Percentiles rank a stretch among this genome's conserved stretches.
phyloP scores from a whole-genome alignment of 257 asterid genomes.

The Solanum microdontum region DNA sequence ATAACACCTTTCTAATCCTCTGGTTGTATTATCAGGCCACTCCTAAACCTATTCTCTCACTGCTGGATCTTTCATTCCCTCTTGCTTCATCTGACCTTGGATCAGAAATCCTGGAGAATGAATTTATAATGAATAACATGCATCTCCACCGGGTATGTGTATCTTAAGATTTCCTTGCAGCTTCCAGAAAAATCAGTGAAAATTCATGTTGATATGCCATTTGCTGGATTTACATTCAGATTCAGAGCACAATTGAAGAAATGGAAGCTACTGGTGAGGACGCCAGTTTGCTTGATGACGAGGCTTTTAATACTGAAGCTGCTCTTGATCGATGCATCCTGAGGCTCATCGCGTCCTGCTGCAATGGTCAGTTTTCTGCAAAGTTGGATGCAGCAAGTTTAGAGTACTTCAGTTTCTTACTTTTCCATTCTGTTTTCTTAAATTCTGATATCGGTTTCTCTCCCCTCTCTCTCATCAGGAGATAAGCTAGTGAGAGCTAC shows the following conservation, averaged over 20 bases:
- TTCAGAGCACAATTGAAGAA: conserved; percentile 66
- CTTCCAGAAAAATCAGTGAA: neutral
- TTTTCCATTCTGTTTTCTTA: neutral
- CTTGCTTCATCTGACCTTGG: conserved; percentile 94
- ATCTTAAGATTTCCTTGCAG: neutral
- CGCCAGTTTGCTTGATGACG: conserved; percentile 63
- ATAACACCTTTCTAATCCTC: conserved; percentile 4
- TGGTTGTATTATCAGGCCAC: conserved; percentile 39
- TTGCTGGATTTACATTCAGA: conserved; percentile 23
- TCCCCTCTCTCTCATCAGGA: conserved; percentile 30
- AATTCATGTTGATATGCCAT: neutral
- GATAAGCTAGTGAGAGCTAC: conserved; percentile 92
- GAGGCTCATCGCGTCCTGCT: conserved; percentile 91
- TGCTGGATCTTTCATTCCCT: conserved; percentile 82
- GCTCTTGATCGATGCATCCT: conserved; percentile 85
- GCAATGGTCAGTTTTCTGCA: conserved; percentile 45
- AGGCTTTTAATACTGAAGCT: conserved; percentile 70
- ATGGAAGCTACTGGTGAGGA: conserved; percentile 49
- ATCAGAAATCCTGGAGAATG: conserved; percentile 88
- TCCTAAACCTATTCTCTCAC: conserved; percentile 81
- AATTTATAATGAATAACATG: conserved; percentile 67
- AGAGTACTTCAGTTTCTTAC: neutral
- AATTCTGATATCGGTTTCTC: neutral
- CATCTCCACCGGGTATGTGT: conserved; percentile 52
- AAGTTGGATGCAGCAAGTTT: neutral